A percentile compares a stretch with the other conserved stretches of the same genome.
Conservation (phyloP, 176 grass and related monocot genomes). For the Oryza officinalis region DNA sequence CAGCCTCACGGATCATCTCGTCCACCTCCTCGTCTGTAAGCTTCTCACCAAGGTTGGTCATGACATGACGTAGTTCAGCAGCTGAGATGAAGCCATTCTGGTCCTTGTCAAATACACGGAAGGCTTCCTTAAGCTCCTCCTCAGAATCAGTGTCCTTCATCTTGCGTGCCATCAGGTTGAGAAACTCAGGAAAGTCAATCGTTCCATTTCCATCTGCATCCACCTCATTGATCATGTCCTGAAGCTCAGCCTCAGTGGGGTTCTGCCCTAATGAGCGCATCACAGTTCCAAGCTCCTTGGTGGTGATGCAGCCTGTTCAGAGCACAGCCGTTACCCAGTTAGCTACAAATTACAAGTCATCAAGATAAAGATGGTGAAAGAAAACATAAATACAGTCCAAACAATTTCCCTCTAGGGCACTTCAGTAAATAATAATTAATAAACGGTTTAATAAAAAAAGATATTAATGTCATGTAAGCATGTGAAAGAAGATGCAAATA, state of each 20-base stretch:
- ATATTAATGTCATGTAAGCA: background rate
- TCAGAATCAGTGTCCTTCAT: slow-evolving; percentile 51
- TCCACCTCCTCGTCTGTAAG: slow-evolving; percentile 51
- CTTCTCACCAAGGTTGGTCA: slow-evolving; percentile 63
- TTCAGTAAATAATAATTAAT: background rate
- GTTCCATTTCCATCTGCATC: slow-evolving; percentile 54
- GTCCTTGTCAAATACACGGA: slow-evolving; percentile 53
- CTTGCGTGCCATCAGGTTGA: slow-evolving; percentile 50
- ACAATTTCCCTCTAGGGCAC: background rate
- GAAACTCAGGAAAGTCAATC: slow-evolving; percentile 53
- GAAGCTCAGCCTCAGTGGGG: slow-evolving; percentile 53
- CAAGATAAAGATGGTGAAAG: background rate
- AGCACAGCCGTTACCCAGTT: background rate
- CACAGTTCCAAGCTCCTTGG: slow-evolving; percentile 54
- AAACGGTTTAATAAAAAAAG: background rate
- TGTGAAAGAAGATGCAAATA: background rate
- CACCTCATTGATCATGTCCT: slow-evolving; percentile 54
- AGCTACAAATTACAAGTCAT: background rate
- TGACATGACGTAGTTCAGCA: slow-evolving; percentile 52
- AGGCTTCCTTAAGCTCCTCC: slow-evolving; percentile 56
- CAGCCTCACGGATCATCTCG: slow-evolving; percentile 48
- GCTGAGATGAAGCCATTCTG: slow-evolving; percentile 54
- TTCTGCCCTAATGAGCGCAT: slow-evolving; percentile 56
- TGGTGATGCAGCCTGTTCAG: slow-evolving; percentile 52
- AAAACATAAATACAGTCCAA: background rate